A percentile compares a stretch with the other conserved stretches of the same genome.
These are phyloP conservation scores for Chondrostereum purpureum DNA, from an alignment of 1,284 basidiomycete genomes.

Conservation along the genomic window DNA sequence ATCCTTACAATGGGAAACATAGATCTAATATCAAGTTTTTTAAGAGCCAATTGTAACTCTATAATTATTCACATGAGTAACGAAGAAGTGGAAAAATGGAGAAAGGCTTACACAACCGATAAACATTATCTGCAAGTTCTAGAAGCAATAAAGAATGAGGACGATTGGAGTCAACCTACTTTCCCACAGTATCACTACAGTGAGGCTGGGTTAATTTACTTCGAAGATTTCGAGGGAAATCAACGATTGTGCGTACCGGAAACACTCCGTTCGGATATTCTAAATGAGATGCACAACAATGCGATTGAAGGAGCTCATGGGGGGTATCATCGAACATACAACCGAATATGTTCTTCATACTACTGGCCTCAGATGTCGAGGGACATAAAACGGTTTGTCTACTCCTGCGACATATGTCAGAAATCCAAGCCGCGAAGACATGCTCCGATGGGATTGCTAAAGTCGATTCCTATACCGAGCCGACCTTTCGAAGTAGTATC, in stretches of 20 bases:
- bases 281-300: conserved; percentile 21
- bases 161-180: no score
- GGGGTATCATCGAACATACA: conserved; percentile 18
- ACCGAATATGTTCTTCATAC: conserved; percentile 15
- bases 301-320: conserved; percentile 14
- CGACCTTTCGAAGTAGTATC: conserved; percentile 18
- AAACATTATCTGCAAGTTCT: neutral
- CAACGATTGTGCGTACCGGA: conserved; percentile 18
- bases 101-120: neutral
- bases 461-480: conserved; percentile 13
- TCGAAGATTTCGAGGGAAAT: conserved; percentile 15
- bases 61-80: no score
- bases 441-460: conserved; percentile 5
- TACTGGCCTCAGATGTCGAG: conserved; percentile 20
- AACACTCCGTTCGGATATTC: conserved; percentile 11
- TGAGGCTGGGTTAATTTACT: conserved; percentile 19
- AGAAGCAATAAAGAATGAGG: neutral
- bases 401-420: no score
- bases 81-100: neutral
- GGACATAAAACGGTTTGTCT: conserved; percentile 16
- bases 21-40: no score
- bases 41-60: no score
- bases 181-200: conserved; percentile 14
- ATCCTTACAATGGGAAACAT: no score
- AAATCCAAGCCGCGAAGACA: conserved; percentile 11